These are phyloP conservation scores for Fusarium verrucosum DNA, from an alignment of 2,329 filamentous ascomycete species.

Conservation along the genomic window DNA sequence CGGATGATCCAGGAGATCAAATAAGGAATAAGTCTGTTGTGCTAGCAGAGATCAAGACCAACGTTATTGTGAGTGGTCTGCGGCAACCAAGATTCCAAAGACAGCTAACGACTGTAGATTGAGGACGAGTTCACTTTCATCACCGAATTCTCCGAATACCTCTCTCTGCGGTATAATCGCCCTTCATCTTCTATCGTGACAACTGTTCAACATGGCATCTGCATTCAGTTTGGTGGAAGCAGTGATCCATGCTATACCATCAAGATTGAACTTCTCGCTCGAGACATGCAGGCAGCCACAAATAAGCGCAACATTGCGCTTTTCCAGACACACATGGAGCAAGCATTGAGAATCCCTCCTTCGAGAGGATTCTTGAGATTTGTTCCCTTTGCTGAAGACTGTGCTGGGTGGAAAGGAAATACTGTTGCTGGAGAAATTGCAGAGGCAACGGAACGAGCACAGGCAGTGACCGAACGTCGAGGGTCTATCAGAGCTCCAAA, in stretches of 20 bases:
- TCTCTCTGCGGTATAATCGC: constrained; percentile 79
- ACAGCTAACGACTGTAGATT: constrained; percentile 60
- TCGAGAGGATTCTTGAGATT: constrained; percentile 79
- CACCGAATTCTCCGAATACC: constrained; percentile 74
- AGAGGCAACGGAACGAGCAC: constrained; percentile 17
- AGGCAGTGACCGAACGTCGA: constrained; percentile 2
- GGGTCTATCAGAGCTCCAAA: constrained; percentile 15
- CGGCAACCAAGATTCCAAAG: not conserved
- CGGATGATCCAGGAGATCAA: constrained; percentile 52
- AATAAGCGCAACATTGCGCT: constrained; percentile 85
- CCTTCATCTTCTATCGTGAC: constrained; percentile 79
- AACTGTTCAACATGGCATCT: constrained; percentile 77
- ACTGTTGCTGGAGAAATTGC: constrained; percentile 73
- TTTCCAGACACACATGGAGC: constrained; percentile 78
- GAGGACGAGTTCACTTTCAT: constrained; percentile 80
- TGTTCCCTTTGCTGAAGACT: constrained; percentile 73
- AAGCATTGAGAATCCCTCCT: constrained; percentile 71
- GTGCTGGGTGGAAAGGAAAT: constrained; percentile 74
- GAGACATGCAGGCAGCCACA: constrained; percentile 73
- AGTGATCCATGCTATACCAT: constrained; percentile 84
- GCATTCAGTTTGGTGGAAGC: constrained; percentile 77
- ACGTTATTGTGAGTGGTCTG: constrained; percentile 43
- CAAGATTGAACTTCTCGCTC: constrained; percentile 75
- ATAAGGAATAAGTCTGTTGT: constrained; percentile 66
- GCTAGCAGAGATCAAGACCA: constrained; percentile 59